phyloP scores from a whole-genome alignment of 345 rosid genomes.

The Populus tremula region DNA sequence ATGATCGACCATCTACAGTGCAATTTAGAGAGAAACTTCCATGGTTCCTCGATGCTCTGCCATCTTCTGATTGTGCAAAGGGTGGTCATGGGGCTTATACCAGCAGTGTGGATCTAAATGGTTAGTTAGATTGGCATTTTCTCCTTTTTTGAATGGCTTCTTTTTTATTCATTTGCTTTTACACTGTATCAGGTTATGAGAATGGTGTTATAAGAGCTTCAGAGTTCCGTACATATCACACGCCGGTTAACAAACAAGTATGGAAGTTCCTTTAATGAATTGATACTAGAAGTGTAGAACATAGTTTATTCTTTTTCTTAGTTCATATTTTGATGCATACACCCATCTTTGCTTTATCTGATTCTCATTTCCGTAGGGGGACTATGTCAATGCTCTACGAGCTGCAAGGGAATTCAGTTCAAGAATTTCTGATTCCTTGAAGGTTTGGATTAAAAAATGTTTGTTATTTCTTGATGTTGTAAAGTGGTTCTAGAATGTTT shows the following conservation, averaged over 20 bases:
- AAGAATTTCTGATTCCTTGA: constrained; percentile 21
- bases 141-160: neutral
- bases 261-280: constrained; percentile 7
- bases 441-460: constrained; percentile 23
- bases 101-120: constrained; percentile 79
- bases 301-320: too few species aligned
- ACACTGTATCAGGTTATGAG: constrained; percentile 18
- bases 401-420: constrained; percentile 28
- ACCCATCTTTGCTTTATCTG: constrained; percentile 6
- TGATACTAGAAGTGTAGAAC: constrained; percentile 2
- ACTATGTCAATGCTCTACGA: constrained; percentile 24
- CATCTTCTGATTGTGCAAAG: constrained; percentile 95
- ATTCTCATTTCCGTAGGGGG: constrained; percentile 22
- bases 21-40: constrained; percentile 92
- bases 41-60: constrained; percentile 91
- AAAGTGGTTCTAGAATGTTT: neutral
- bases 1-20: constrained; percentile 45
- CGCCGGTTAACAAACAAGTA: constrained; percentile 31
- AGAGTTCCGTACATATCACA: constrained; percentile 32
- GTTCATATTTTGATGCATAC: too few species aligned
- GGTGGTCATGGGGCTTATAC: constrained; percentile 98
- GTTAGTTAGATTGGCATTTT: constrained; percentile 33
- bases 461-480: neutral
- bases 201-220: constrained; percentile 25
- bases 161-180: neutral